Base-by-base conservation (phyloP, 129 eudicot genomes). In the Artemisia annua region DNA sequence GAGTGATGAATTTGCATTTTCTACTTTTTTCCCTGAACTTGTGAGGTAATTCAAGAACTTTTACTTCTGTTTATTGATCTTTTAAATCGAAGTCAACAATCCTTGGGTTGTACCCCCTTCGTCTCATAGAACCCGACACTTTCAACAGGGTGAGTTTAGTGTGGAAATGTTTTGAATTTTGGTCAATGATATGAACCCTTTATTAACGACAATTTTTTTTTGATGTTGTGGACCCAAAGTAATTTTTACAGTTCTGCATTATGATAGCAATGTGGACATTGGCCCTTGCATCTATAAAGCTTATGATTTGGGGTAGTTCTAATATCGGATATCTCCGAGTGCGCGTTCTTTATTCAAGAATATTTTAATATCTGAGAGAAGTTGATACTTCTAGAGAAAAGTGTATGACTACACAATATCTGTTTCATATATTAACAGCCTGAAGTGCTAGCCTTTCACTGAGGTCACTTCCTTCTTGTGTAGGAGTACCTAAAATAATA, bases 1-100 rank as follows among this genome's bases (percentile, higher is more conserved):
- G 43, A 93, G 90, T 71, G 97, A 89, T 84, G 98, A 94, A 80
- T 94, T 94, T 85, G 79, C 97, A 11, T 90, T 94, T 77, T 87
- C 97, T 59, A 80, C 96, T 8, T 94, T 94, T 77, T 90, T 90
- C 85, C 98, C 98, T 18, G 97, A 90, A 82, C 43, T 83, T 70
- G 14, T 90, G n/a, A 83, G 96, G 98, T 90, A 81, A 32, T 69
- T 24, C 32, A 20, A 44, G 58, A 58, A 54, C 70, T 51, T 35
- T 48, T 57, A 66, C 48, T 67, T 55, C 59, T 49, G 48, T 53
- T 16, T 43, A 18, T 8, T 17, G 10, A 12, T 7, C 24, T 22
- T 52, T 39, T 73, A 6, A 8, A 19, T 32, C 3, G 12, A 19
- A 16, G 52, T 63, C 32, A 39, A 39, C 46, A 7, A 39, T 39